Conservation (phyloP, 306 rosid species). For the Nissolia schottii region DNA sequence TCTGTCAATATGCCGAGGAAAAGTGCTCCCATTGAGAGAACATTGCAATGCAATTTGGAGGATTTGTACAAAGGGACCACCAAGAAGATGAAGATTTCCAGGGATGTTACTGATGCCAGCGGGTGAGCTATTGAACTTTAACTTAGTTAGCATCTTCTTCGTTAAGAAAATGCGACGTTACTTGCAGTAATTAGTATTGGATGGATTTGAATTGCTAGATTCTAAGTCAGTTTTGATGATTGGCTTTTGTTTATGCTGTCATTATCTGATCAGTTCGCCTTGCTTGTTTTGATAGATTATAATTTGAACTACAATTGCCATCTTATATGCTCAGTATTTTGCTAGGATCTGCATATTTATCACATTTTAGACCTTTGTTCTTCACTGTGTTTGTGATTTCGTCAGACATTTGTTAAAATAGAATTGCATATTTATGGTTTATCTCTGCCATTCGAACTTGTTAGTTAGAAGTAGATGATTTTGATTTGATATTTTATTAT, state of each 20-base stretch:
- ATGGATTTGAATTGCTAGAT: not conserved
- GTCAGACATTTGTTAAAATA: not conserved
- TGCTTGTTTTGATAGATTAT: not conserved
- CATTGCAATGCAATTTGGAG: slow-evolving; percentile 72
- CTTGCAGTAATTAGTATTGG: not conserved
- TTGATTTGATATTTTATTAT: not conserved
- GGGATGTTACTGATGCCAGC: slow-evolving; percentile 69
- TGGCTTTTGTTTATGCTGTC: not conserved
- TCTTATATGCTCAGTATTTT: not conserved
- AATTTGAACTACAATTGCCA: not conserved
- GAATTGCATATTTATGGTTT: not conserved
- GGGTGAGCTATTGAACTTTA: slow-evolving; percentile 58
- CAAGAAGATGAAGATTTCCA: slow-evolving; percentile 94
- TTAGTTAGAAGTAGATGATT: not conserved
- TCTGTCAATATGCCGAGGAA: slow-evolving; percentile 52
- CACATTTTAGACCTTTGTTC: not conserved
- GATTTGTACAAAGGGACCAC: slow-evolving; percentile 86
- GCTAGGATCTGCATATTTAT: not conserved
- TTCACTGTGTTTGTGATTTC: not conserved
- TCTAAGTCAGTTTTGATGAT: not conserved
- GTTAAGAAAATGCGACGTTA: not conserved
- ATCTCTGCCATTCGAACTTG: not conserved
- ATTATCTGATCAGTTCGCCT: not conserved
- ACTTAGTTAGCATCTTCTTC: not conserved
- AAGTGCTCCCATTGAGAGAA: slow-evolving; percentile 59